Conservation (phyloP, 805 yeast genomes). For the Saccharomyces cerevisiae region DNA sequence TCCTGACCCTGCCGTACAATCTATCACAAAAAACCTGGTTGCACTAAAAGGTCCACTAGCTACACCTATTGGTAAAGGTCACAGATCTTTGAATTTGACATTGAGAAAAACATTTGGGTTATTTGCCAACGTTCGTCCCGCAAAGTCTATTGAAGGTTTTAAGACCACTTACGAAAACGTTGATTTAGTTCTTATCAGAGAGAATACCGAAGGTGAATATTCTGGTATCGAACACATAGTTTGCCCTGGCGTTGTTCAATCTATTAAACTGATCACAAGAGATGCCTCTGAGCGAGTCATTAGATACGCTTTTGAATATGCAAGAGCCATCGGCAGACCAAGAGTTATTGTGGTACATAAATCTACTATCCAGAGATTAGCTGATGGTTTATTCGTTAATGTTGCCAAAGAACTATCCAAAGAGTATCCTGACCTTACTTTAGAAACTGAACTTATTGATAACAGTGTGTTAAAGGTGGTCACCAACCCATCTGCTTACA, state of each 20-base stretch:
- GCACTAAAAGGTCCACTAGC: conserved; percentile 98
- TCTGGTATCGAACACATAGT: conserved; percentile 98
- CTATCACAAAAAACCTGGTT: conserved; percentile 85
- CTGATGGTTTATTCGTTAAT: conserved; percentile 93
- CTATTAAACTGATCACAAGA: conserved; percentile 92
- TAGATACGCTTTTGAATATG: conserved; percentile 95
- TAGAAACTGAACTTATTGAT: conserved; percentile 84
- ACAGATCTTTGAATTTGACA: conserved; percentile 93
- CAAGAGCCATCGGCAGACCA: conserved; percentile 77
- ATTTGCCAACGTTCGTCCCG: conserved; percentile 96
- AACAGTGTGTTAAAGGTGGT: conserved; percentile 90
- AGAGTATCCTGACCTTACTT: conserved; percentile 84
- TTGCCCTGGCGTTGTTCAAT: conserved; percentile 97
- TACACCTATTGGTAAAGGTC: conserved; percentile 98
- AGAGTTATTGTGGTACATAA: conserved; percentile 93
- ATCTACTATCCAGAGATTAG: conserved; percentile 95
- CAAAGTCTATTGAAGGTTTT: conserved; percentile 87
- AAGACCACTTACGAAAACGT: conserved; percentile 75
- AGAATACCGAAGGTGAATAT: conserved; percentile 98
- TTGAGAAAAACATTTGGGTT: conserved; percentile 93
- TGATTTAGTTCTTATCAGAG: conserved; percentile 93
- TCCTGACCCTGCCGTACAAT: conserved; percentile 85
- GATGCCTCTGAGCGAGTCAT: conserved; percentile 95
- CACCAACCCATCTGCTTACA: conserved; percentile 76
- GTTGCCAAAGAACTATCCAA: conserved; percentile 83